Evolutionary conservation across 495 filamentous ascomycete species (phyloP).

Genomic region (Aspergillus avenaceus): DNA sequence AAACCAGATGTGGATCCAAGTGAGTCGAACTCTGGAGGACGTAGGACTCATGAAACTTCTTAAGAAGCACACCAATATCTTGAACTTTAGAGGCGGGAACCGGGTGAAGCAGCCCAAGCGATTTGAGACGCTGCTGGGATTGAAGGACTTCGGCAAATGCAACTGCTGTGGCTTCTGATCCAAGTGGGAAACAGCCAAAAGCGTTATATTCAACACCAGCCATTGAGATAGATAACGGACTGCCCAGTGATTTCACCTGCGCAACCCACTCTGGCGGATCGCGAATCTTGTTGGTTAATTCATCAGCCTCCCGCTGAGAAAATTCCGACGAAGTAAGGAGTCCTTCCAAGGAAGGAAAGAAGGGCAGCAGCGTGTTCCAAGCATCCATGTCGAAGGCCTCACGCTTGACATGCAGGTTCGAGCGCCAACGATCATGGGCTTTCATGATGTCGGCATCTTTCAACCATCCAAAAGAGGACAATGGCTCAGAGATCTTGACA

Average conservation of each 20-base stretch:
- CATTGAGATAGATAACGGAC: slow-evolving; percentile 48
- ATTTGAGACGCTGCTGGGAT: slow-evolving; percentile 45
- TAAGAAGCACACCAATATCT: slow-evolving; percentile 27
- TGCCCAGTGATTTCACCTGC: slow-evolving; percentile 32
- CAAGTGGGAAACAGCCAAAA: slow-evolving; percentile 57
- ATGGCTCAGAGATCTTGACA: slow-evolving; percentile 35
- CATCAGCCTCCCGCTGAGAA: slow-evolving; percentile 4
- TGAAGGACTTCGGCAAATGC: slow-evolving; percentile 48
- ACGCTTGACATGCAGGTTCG: slow-evolving; percentile 32
- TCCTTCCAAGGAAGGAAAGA: slow-evolving; percentile 25
- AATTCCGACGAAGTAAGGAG: slow-evolving; percentile 25
- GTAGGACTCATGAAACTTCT: slow-evolving; percentile 27
- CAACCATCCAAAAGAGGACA: slow-evolving; percentile 55
- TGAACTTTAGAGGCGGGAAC: slow-evolving; percentile 34
- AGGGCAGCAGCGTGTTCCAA: slow-evolving; percentile 24
- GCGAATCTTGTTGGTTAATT: slow-evolving; percentile 15
- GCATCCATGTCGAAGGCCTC: slow-evolving; percentile 11
- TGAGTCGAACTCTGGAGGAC: slow-evolving; percentile 9
- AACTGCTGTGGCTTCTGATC: slow-evolving; percentile 36
- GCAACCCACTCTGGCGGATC: slow-evolving; percentile 40
- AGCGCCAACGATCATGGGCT: slow-evolving; percentile 47
- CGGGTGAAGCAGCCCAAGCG: slow-evolving; percentile 42
- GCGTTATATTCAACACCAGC: slow-evolving; percentile 38
- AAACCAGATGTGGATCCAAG: slow-evolving; percentile 1
- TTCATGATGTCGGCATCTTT: slow-evolving; percentile 50